Evolutionary conservation across 148 eudicot species (phyloP).

Genomic region (Fagopyrum homotropicum): DNA sequence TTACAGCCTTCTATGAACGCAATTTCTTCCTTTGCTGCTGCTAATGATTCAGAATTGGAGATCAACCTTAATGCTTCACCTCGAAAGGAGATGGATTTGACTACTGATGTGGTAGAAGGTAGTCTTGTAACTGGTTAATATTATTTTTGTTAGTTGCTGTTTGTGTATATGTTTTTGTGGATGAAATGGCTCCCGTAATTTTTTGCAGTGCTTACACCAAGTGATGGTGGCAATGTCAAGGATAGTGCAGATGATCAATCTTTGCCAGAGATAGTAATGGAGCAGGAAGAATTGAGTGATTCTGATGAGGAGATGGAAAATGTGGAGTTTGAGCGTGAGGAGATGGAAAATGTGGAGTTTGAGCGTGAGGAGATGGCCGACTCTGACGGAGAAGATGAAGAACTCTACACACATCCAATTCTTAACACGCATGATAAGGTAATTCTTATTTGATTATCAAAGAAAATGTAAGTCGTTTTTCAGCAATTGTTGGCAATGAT

Average conservation of each 20-base stretch:
- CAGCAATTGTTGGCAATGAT: not conserved
- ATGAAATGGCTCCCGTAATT: not conserved
- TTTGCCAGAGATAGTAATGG: slow-evolving; percentile 82
- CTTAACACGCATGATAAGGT: slow-evolving; percentile 47
- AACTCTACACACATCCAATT: slow-evolving; percentile 38
- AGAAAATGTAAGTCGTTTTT: not conserved
- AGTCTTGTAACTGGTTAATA: not conserved
- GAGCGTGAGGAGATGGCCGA: slow-evolving; percentile 96
- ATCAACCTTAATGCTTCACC: slow-evolving; percentile 55
- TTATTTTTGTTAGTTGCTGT: not conserved
- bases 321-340: slow-evolving; percentile 93
- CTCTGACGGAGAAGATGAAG: slow-evolving; percentile 68
- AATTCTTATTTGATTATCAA: slow-evolving; percentile 5
- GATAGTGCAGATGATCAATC: slow-evolving; percentile 34
- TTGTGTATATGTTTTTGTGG: not conserved
- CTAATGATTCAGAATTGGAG: slow-evolving; percentile 64
- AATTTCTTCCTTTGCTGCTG: slow-evolving; percentile 24
- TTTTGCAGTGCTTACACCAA: slow-evolving; percentile 17
- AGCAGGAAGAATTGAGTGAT: slow-evolving; percentile 95
- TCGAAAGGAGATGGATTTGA: slow-evolving; percentile 30
- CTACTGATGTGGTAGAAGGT: slow-evolving; percentile 21
- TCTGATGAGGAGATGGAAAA: slow-evolving; percentile 89
- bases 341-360: slow-evolving; percentile 80
- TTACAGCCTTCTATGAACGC: slow-evolving; percentile 34
- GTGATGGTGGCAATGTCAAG: slow-evolving; percentile 21